A percentile compares a stretch with the other conserved stretches of the same genome.
These are phyloP conservation scores for Rhododendron henanense DNA, from an alignment of 148 eudicot genomes.

Conservation along the genomic window DNA sequence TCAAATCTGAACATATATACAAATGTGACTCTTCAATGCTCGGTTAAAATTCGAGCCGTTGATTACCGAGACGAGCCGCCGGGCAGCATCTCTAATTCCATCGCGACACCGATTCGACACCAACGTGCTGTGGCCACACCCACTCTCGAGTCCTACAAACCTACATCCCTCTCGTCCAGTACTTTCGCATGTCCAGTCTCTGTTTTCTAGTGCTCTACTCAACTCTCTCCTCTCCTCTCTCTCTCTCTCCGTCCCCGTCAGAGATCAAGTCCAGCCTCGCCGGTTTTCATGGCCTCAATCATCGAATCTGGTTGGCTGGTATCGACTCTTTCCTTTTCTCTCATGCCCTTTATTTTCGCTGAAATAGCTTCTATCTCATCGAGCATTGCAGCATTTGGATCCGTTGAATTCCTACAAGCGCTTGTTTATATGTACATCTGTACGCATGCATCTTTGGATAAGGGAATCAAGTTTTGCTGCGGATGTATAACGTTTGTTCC, in stretches of 20 bases:
- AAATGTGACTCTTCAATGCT: too few species aligned
- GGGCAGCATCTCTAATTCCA: too few species aligned
- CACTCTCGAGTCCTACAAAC: background rate
- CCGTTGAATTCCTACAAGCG: background rate
- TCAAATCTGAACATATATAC: too few species aligned
- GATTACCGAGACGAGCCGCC: too few species aligned
- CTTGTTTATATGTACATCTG: background rate
- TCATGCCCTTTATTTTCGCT: slow-evolving; percentile 9
- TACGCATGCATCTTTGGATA: background rate
- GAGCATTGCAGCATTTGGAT: slow-evolving; percentile 7
- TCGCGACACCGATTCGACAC: too few species aligned
- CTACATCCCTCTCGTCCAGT: background rate
- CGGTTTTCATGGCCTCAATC: slow-evolving; percentile 12
- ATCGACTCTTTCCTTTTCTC: background rate
- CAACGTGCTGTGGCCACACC: background rate
- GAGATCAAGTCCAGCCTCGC: background rate
- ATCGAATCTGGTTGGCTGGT: slow-evolving; percentile 16
- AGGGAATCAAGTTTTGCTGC: background rate
- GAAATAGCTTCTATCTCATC: background rate
- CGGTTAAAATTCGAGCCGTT: too few species aligned
- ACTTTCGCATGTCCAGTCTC: background rate
- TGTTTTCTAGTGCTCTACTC: background rate
- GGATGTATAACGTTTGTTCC: background rate
- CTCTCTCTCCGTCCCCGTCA: background rate
- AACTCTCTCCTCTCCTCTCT: too few species aligned